These are phyloP conservation scores for Fusarium graminum DNA, from an alignment of 2,329 filamentous ascomycete species.

Conservation along the genomic window DNA sequence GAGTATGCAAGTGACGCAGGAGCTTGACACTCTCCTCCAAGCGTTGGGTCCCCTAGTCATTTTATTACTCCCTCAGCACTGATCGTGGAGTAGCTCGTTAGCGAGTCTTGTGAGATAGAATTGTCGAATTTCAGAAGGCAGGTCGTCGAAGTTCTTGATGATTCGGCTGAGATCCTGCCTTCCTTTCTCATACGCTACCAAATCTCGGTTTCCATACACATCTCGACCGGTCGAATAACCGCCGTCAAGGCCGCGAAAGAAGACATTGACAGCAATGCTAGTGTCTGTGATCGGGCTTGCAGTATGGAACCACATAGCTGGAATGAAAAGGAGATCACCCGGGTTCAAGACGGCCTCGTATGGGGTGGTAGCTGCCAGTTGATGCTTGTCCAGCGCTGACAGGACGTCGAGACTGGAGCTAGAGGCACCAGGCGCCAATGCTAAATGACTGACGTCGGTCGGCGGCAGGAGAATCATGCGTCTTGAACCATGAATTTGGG, in stretches of 20 bases:
- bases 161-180: slow-evolving; percentile 79
- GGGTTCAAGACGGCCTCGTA: slow-evolving; percentile 74
- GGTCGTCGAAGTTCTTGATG: slow-evolving; percentile 69
- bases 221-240: slow-evolving; percentile 82
- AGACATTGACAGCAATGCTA: slow-evolving; percentile 89
- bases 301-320: slow-evolving; percentile 87
- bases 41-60: background rate
- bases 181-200: slow-evolving; percentile 86
- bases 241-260: slow-evolving; percentile 78
- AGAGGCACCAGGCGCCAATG: slow-evolving; percentile 81
- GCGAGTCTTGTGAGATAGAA: slow-evolving; percentile 83
- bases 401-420: slow-evolving; percentile 85
- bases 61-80: slow-evolving; percentile 14
- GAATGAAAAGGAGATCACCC: slow-evolving; percentile 84
- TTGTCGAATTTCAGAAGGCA: slow-evolving; percentile 74
- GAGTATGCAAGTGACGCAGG: background rate
- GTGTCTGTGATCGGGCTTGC: slow-evolving; percentile 69
- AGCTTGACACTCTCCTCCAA: slow-evolving; percentile 6
- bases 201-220: slow-evolving; percentile 88
- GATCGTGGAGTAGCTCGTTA: slow-evolving; percentile 68
- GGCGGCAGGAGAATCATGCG: slow-evolving; percentile 83
- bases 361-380: slow-evolving; percentile 67
- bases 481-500: slow-evolving; percentile 81
- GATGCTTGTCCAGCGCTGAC: slow-evolving; percentile 57
- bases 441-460: slow-evolving; percentile 75